Percentiles rank a stretch among this genome's conserved stretches.
Conservation (phyloP, 2,329 filamentous ascomycete species). For the Colletotrichum sojae region DNA sequence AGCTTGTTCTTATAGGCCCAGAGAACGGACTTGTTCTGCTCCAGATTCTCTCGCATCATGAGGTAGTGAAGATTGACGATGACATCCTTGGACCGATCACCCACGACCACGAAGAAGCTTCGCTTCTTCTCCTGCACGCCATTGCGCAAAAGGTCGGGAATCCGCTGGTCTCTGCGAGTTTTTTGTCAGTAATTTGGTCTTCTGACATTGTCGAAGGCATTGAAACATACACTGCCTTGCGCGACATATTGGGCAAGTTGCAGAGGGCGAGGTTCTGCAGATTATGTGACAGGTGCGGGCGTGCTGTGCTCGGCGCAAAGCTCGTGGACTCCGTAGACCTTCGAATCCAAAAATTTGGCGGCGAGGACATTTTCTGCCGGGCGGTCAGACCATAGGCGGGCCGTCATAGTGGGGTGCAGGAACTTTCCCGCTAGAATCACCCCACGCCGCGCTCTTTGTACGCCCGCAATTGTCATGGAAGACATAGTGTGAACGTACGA, state of each 20-base stretch:
- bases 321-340: conserved; percentile 10
- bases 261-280: conserved; percentile 19
- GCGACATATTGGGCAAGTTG: conserved; percentile 64
- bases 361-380: conserved; percentile 54
- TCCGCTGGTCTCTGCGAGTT: conserved; percentile 81
- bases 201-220: not conserved
- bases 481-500: not conserved
- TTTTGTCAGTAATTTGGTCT: not conserved
- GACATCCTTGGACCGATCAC: conserved; percentile 94
- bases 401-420: conserved; percentile 30
- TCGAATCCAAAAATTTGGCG: conserved; percentile 55
- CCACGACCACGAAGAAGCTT: conserved; percentile 97
- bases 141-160: conserved; percentile 92
- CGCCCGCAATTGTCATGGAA: conserved; percentile 6
- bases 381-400: conserved; percentile 49
- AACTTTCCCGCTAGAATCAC: conserved; percentile 30
- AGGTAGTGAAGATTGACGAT: conserved; percentile 96
- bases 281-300: conserved; percentile 21
- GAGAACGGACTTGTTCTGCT: conserved; percentile 90
- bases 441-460: conserved; percentile 3
- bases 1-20: conserved; percentile 99
- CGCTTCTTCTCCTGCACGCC: conserved; percentile 95
- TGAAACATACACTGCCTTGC: conserved; percentile 67
- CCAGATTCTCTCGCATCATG: conserved; percentile 89
- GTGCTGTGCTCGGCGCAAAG: conserved; percentile 25